These are phyloP conservation scores for Orbilia quercus DNA, from an alignment of 2,329 filamentous ascomycete genomes.

Conservation along the genomic window DNA sequence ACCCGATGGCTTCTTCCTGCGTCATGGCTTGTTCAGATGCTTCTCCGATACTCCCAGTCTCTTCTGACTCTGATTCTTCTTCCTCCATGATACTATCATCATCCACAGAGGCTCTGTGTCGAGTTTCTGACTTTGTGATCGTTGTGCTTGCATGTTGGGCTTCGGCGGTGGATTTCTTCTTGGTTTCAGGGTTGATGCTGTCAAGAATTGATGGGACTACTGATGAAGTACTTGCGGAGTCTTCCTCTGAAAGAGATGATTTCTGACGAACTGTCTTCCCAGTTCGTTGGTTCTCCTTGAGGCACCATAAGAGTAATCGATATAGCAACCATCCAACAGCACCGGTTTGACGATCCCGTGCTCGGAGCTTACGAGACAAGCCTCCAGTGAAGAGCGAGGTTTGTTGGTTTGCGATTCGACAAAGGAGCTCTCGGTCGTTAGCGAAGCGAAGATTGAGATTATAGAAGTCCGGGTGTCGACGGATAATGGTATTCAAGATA, in stretches of 20 bases:
- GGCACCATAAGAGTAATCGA: constrained; percentile 19
- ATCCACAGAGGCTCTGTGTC: neutral
- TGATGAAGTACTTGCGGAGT: too few relatives aligned
- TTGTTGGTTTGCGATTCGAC: constrained; percentile 19
- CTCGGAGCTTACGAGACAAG: constrained; percentile 1
- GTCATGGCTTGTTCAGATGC: too few relatives aligned
- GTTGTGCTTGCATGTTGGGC: too few relatives aligned
- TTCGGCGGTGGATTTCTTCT: neutral
- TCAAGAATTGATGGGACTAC: too few relatives aligned
- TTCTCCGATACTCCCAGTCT: constrained; percentile 6
- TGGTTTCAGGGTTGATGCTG: neutral
- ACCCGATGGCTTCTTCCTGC: neutral
- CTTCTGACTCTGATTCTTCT: neutral
- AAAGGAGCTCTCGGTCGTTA: constrained; percentile 37
- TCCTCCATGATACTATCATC: neutral
- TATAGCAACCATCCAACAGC: constrained; percentile 42
- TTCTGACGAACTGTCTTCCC: neutral
- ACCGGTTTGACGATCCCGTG: constrained; percentile 4
- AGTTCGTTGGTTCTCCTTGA: constrained; percentile 18
- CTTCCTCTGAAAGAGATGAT: too few relatives aligned
- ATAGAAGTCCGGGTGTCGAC: constrained; percentile 19
- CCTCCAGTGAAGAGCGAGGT: neutral
- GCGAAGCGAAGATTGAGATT: constrained; percentile 29
- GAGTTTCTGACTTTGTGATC: too few relatives aligned
- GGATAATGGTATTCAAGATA: constrained; percentile 17